Conservation (phyloP, 2,329 filamentous ascomycete species). For the Neocucurbitaria cava region DNA sequence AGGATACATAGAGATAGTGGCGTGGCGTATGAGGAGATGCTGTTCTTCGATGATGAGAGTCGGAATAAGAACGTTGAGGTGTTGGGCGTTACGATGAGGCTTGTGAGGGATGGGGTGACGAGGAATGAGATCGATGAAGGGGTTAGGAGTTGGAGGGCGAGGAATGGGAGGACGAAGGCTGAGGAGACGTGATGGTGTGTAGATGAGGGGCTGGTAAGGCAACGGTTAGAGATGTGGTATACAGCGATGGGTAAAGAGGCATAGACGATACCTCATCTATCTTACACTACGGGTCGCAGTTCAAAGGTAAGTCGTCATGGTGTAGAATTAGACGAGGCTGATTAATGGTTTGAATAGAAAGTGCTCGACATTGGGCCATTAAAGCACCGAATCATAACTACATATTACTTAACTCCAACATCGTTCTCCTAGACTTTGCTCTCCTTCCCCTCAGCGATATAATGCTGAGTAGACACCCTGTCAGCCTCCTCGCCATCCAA, state of each 20-base stretch:
- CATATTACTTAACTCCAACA: background rate
- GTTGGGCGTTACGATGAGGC: conserved; percentile 82
- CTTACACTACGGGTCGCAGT: no score
- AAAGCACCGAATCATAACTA: background rate
- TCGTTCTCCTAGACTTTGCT: conserved; percentile 7
- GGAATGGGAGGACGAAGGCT: conserved; percentile 59
- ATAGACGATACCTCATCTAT: no score
- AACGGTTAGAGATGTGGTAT: no score
- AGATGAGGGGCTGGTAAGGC: background rate
- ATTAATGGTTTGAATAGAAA: background rate
- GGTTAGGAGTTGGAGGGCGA: conserved; percentile 79
- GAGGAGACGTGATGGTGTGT: background rate
- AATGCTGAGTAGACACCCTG: conserved; percentile 5
- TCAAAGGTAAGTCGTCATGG: no score
- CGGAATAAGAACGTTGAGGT: conserved; percentile 83
- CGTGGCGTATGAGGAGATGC: conserved; percentile 79
- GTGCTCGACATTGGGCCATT: no score
- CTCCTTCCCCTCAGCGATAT: conserved; percentile 14
- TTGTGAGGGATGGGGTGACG: conserved; percentile 80
- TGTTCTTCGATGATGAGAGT: conserved; percentile 95
- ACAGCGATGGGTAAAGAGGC: no score
- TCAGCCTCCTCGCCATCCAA: conserved; percentile 20
- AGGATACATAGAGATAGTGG: conserved; percentile 73
- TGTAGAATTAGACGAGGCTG: no score
- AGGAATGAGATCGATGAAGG: conserved; percentile 80